Percentiles rank a stretch among this genome's conserved stretches.
Conservation (phyloP, 768 basidiomycete genomes). For the Pisolithus marmoratus region DNA sequence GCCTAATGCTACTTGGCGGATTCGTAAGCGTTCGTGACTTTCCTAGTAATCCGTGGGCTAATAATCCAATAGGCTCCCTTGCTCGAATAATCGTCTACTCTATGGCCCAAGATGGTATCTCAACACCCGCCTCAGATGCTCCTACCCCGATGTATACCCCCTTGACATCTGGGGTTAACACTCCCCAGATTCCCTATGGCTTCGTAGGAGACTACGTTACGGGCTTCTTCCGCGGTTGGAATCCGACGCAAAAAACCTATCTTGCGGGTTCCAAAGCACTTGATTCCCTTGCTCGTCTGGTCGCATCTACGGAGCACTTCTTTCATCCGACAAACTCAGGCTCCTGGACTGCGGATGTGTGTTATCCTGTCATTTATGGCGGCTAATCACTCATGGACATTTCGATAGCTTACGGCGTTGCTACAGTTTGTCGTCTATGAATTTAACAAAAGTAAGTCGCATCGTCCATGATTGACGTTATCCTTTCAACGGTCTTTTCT, state of each 20-base stretch:
- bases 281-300: conserved; percentile 78
- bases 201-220: conserved; percentile 54
- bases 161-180: conserved; percentile 49
- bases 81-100: conserved; percentile 87
- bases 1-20: conserved; percentile 54
- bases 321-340: conserved; percentile 96
- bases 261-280: conserved; percentile 83
- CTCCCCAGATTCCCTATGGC: conserved; percentile 44
- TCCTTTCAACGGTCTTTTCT: conserved; percentile 55
- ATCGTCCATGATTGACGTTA: conserved; percentile 34
- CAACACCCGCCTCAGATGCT: conserved; percentile 39
- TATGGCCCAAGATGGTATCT: conserved; percentile 74
- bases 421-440: conserved; percentile 79
- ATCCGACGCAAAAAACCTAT: conserved; percentile 41
- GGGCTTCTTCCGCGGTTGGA: conserved; percentile 47
- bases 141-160: conserved; percentile 77
- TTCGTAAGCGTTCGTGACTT: conserved; percentile 33
- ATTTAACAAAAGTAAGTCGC: conserved; percentile 67
- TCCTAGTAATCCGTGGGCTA: not conserved
- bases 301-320: conserved; percentile 90
- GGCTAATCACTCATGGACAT: conserved; percentile 6
- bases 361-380: conserved; percentile 8
- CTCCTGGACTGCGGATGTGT: conserved; percentile 56
- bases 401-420: conserved; percentile 67
- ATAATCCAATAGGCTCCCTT: conserved; percentile 51